Base-by-base conservation (phyloP, 257 asterid species). In the Paulownia fortunei region DNA sequence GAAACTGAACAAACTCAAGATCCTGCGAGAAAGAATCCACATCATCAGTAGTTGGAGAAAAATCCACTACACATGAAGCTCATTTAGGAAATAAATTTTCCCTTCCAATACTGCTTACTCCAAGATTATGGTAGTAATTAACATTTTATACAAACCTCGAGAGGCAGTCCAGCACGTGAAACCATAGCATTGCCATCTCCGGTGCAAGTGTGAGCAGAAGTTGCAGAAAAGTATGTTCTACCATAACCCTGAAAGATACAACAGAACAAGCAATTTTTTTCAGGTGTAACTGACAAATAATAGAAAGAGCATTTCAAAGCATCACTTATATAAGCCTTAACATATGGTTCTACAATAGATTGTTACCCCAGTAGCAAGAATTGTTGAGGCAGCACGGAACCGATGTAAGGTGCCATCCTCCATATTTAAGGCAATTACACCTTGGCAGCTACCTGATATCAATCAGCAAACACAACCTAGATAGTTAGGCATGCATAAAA, bases 111-210 rank as follows among this genome's bases (percentile, higher is more conserved):
- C 61, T 69, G 56, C 37, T 15, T 21, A 76, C 5, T 55, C 71
- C 49, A 60, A 69, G 39, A 71, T 21, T 44, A 67, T 10, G 27
- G 51, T 15, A 27, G 49, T 61, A 72, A 56, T 46, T 70, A 67
- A 72, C 64, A 77, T 44, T n/a, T n/a, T 54, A 67, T 58, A 81
- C 84, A 58, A 41, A 92, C 99, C 99, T 93, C 87, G 0, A 95
- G 98, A 81, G 99, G 99, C 55, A 95, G 86, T 61, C 97, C 99
- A 52, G 98, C 99, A 70, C 99, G 98, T 23, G 99, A 90, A 81
- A 95, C 99, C 99, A 95, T 95, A 49, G 97, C 99, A 88, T 89
- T 93, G 73, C 99, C 99, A 87, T 95, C 99, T 82, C 99, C 99
- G 1, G 99, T 95, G 92, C 99, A 95, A 77, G 98, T 95, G 86